Evolutionary conservation across 805 yeast species (phyloP).

Genomic region (Candida morakotiae): DNA sequence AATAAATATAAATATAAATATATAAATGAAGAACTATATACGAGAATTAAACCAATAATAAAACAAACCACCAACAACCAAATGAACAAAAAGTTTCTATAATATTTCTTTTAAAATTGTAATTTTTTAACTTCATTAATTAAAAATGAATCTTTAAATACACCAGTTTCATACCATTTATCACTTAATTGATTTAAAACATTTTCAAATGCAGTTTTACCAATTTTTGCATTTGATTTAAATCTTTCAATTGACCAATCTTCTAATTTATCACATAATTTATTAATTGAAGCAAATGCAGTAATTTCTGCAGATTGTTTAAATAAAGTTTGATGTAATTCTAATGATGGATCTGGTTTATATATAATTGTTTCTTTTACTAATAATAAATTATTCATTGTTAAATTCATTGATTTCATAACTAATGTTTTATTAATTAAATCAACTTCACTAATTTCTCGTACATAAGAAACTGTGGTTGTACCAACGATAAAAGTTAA

Average conservation of each 20-base stretch:
- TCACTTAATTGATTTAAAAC: conserved; percentile 56
- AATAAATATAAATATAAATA: neutral
- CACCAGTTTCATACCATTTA: conserved; percentile 40
- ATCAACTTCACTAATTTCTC: conserved; percentile 88
- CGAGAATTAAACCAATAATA: too few species aligned
- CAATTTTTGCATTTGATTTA: conserved; percentile 79
- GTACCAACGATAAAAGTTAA: conserved; percentile 69
- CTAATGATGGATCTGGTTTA: conserved; percentile 58
- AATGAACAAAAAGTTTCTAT: neutral
- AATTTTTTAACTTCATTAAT: conserved; percentile 10
- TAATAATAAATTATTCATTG: conserved; percentile 67
- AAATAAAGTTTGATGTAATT: conserved; percentile 54
- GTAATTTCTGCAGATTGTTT: conserved; percentile 84
- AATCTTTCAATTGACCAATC: conserved; percentile 91
- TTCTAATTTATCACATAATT: conserved; percentile 77
- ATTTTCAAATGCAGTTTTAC: conserved; percentile 78
- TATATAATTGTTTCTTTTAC: conserved; percentile 89
- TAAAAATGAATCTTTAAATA: conserved; percentile 19
- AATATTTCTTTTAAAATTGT: conserved; percentile 1
- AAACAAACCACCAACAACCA: neutral
- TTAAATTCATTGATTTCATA: conserved; percentile 82
- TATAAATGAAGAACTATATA: neutral
- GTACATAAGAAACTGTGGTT: conserved; percentile 67
- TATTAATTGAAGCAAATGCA: conserved; percentile 69
- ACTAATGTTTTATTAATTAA: conserved; percentile 57